phyloP scores from a whole-genome alignment of 148 eudicot species.

The Nepenthes gracilis region DNA sequence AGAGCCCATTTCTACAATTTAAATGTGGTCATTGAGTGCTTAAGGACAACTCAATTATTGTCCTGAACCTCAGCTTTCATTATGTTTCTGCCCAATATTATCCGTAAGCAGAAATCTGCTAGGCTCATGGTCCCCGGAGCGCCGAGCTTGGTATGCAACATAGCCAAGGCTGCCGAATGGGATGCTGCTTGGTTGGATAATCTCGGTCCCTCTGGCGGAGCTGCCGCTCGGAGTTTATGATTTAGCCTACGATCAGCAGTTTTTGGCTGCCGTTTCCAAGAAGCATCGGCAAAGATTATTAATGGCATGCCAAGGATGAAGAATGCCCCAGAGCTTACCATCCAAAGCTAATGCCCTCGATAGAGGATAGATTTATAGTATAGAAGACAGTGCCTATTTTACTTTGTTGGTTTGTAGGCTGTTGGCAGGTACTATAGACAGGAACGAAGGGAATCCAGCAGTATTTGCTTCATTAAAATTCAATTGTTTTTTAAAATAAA shows the following conservation, averaged over 20 bases:
- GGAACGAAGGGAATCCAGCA: too few relatives aligned
- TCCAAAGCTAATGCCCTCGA: background rate
- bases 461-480: too few relatives aligned
- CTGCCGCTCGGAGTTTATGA: slow-evolving; percentile 71
- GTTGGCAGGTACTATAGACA: too few relatives aligned
- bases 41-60: too few relatives aligned
- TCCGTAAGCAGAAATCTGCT: slow-evolving; percentile 54
- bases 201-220: slow-evolving; percentile 92
- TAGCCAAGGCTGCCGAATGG: slow-evolving; percentile 85
- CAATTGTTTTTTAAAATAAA: too few relatives aligned
- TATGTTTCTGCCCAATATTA: background rate
- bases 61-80: too few relatives aligned
- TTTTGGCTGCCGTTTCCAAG: background rate
- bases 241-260: slow-evolving; percentile 19
- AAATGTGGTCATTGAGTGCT: too few relatives aligned
- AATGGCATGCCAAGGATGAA: background rate
- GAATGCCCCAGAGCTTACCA: background rate
- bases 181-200: slow-evolving; percentile 72
- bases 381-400: too few relatives aligned
- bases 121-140: slow-evolving; percentile 76
- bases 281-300: background rate
- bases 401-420: too few relatives aligned
- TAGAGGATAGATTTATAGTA: too few relatives aligned
- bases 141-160: slow-evolving; percentile 77
- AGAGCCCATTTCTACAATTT: too few relatives aligned